phyloP scores from a whole-genome alignment of 2,329 filamentous ascomycete genomes.

The Sphaceloma murrayae region DNA sequence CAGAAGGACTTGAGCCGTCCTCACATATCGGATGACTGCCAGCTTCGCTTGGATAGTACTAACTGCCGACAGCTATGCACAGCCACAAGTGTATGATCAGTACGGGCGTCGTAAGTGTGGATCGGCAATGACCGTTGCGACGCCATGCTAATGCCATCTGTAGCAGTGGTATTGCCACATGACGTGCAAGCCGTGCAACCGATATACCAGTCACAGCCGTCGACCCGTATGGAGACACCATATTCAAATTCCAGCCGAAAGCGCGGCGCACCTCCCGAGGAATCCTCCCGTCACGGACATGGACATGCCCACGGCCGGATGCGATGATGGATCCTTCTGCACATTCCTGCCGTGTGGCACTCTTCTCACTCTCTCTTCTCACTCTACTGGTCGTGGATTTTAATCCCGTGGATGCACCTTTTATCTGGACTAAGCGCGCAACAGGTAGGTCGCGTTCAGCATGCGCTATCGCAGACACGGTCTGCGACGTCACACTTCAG shows the following conservation, averaged over 20 bases:
- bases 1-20: no score
- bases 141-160: neutral
- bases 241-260: slow-evolving; percentile 14
- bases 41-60: neutral
- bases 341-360: no score
- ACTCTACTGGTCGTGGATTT: no score
- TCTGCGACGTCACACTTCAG: slow-evolving; percentile 11
- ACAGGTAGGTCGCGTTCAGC: slow-evolving; percentile 8
- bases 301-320: slow-evolving; percentile 5
- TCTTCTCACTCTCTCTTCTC: no score
- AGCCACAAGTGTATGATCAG: slow-evolving; percentile 15
- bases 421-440: no score
- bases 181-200: neutral
- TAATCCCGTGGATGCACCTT: no score
- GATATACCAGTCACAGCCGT: neutral
- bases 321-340: neutral
- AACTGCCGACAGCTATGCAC: slow-evolving; percentile 15
- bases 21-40: no score
- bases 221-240: slow-evolving; percentile 5
- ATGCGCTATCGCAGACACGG: neutral
- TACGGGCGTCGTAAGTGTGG: slow-evolving; percentile 20
- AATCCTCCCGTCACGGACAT: slow-evolving; percentile 5
- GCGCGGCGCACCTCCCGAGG: slow-evolving; percentile 13
- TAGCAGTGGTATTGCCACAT: slow-evolving; percentile 6
- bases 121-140: no score